A percentile compares a stretch with the other conserved stretches of the same genome.
Evolutionary conservation across 1,139 yeast species (phyloP).

Genomic region (Yamadazyma taylorii): DNA sequence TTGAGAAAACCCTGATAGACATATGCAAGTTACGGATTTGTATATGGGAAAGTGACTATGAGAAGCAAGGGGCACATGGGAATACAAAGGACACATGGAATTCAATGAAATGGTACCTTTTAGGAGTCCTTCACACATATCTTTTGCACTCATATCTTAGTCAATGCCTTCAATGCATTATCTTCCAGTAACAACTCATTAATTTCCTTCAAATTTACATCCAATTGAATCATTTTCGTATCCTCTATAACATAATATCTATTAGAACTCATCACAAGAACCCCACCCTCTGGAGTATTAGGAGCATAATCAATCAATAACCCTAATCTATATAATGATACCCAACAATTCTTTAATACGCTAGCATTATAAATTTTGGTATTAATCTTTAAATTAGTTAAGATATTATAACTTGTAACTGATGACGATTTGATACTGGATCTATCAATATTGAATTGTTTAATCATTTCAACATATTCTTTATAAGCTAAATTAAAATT

Average conservation of each 20-base stretch:
- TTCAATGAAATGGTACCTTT: no score
- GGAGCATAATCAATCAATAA: constrained; percentile 35
- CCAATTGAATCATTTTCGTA: constrained; percentile 48
- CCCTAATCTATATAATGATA: constrained; percentile 39
- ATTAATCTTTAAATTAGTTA: constrained; percentile 36
- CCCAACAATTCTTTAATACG: constrained; percentile 58
- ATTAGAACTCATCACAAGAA: constrained; percentile 29
- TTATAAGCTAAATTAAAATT: constrained; percentile 78
- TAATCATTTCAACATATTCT: constrained; percentile 66
- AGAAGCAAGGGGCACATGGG: no score
- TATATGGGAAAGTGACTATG: no score
- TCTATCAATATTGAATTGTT: constrained; percentile 33
- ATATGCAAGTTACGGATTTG: no score
- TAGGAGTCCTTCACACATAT: no score
- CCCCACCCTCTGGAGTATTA: constrained; percentile 36
- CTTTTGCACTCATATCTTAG: constrained; percentile 22
- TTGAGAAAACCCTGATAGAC: no score
- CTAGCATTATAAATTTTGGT: constrained; percentile 50
- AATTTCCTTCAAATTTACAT: constrained; percentile 47
- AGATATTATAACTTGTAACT: constrained; percentile 37
- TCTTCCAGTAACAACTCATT: constrained; percentile 30
- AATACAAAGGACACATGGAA: no score
- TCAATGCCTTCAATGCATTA: constrained; percentile 31
- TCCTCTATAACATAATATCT: constrained; percentile 41
- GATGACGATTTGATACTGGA: constrained; percentile 31